These are phyloP conservation scores for Lojkania enalia DNA, from an alignment of 2,329 filamentous ascomycete genomes.

Conservation along the genomic window DNA sequence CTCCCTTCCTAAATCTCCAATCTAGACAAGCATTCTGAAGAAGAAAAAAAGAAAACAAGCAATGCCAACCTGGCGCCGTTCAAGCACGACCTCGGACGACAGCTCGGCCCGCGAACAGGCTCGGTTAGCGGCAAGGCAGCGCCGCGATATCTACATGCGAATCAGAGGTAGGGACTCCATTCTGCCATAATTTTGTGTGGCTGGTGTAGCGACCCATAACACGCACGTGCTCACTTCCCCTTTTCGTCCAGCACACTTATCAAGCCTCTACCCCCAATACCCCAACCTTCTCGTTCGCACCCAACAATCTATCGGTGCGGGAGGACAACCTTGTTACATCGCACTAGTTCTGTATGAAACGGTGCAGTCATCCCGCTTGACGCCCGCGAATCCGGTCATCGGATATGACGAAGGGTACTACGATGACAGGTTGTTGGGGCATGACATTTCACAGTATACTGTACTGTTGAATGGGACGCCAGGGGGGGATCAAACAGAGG, in stretches of 20 bases:
- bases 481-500: constrained; percentile 17
- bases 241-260: constrained; percentile 6
- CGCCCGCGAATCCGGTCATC: constrained; percentile 13
- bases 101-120: constrained; percentile 4
- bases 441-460: constrained; percentile 7
- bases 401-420: constrained; percentile 13
- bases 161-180: constrained; percentile 7
- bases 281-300: constrained; percentile 9
- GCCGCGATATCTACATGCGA: constrained; percentile 10
- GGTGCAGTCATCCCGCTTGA: constrained; percentile 8
- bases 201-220: background rate
- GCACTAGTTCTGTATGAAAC: constrained; percentile 12
- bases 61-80: constrained; percentile 12
- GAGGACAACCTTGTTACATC: constrained; percentile 9
- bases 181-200: background rate
- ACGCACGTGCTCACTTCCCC: constrained; percentile 14
- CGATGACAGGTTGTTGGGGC: constrained; percentile 13
- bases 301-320: constrained; percentile 12
- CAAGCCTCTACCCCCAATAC: constrained; percentile 12
- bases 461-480: constrained; percentile 14
- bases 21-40: background rate
- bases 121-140: constrained; percentile 2
- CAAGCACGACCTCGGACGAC: constrained; percentile 1
- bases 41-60: background rate
- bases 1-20: too few species aligned